Base-by-base conservation (phyloP, 2,329 filamentous ascomycete species). In the Claviceps sp. region DNA sequence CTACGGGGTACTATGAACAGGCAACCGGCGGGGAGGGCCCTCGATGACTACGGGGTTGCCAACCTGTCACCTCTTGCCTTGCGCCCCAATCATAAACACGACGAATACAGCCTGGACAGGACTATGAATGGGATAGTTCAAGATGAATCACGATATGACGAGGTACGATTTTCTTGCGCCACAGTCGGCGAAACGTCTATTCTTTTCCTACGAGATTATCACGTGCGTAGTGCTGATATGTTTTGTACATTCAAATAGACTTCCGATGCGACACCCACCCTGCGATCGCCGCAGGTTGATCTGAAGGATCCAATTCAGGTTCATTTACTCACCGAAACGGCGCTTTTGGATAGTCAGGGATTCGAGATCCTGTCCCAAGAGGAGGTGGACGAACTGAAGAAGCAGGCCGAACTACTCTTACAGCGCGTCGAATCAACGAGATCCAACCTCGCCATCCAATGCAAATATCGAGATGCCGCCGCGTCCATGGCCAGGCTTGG, bases 401-500 rank as follows among this genome's bases (percentile, higher is more conserved):
- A 89, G 66, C 88, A 95, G 71, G 79, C 84, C 56, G 78, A 81
- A 54, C 73, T 81, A 38, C 69, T 97, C 48, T 75, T 78, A 26
- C 79, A 83, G 62, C 84, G 88, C n/a, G 83, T 95, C 58, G 86
- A 91, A 56, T 84, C 87, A 40, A 83, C 88, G 20, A 82, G 84
- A 58, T 80, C 88, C 55, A 95, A 91, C 67, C 76, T 98, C 40
- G 82, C 84, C 37, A 82, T 97, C 46, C 93, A 98, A 67, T 86
- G 83, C 51, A 98, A 97, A 71, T 88, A 96, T 61, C 86, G 89
- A 60, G 91, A 97, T 75, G 93, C 93, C 1, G 88, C 93, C 11
- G 79, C 85, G 57, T 95, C 89, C 42, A 83, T 98, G 68, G 84
- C 84, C 54, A 84, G 85, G 60, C 74, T 98, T 34, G 75, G 76